Percentiles rank a stretch among this genome's conserved stretches.
Evolutionary conservation across 2,329 filamentous ascomycete genomes (phyloP).

Genomic region (Cladophialophora carrionii): DNA sequence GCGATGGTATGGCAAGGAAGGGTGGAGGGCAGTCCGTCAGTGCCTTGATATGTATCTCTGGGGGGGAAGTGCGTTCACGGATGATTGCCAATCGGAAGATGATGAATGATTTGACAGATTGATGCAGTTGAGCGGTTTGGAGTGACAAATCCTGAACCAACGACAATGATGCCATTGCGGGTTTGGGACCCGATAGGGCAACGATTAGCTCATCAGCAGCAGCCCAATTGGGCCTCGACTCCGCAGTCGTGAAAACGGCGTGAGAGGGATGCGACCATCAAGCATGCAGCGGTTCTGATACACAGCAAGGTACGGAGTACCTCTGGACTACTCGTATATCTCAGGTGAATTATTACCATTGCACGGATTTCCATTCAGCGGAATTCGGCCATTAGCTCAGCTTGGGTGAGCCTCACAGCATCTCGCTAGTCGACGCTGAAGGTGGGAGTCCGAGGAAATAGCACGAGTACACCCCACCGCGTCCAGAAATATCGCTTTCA

Average conservation of each 20-base stretch:
- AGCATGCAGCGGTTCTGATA: no score
- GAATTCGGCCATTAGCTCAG: no score
- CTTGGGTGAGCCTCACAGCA: neutral
- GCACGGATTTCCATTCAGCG: neutral
- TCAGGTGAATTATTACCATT: neutral
- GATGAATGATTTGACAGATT: slow-evolving; percentile 3
- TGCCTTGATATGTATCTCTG: neutral
- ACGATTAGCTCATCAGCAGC: neutral
- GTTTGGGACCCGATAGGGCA: neutral
- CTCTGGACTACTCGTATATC: neutral
- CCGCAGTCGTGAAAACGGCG: neutral
- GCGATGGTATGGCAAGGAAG: neutral
- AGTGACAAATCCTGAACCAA: slow-evolving; percentile 3
- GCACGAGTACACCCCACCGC: neutral
- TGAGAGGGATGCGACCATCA: neutral
- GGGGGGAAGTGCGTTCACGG: neutral
- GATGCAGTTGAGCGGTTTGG: neutral
- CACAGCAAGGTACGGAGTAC: neutral
- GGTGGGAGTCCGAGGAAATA: neutral
- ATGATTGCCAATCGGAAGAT: slow-evolving; percentile 14
- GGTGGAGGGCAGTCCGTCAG: neutral
- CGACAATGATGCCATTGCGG: neutral
- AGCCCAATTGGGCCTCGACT: neutral
- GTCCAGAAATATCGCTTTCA: neutral
- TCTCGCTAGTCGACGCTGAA: neutral